phyloP scores from a whole-genome alignment of 371 early-diverging fungal genomes.

The Amoeboaphelidium protococcarum region DNA sequence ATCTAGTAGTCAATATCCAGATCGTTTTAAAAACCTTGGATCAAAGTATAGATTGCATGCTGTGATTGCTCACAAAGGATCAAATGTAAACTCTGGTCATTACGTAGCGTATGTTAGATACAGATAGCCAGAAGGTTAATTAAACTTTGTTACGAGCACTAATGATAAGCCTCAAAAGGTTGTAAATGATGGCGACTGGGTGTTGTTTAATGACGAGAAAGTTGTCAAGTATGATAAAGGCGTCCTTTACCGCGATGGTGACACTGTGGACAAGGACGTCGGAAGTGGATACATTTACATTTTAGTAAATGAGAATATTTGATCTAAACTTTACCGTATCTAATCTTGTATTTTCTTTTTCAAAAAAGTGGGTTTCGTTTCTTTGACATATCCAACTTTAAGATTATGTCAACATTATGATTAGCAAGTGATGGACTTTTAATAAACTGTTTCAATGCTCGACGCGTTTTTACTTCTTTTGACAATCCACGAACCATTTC shows the following conservation, averaged over 20 bases:
- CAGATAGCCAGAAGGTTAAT: background rate
- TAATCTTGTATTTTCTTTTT: background rate
- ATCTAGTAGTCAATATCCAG: no score
- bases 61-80: background rate
- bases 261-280: no score
- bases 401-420: no score
- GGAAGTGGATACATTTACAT: background rate
- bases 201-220: background rate
- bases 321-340: background rate
- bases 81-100: background rate
- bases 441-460: no score
- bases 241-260: background rate
- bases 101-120: background rate
- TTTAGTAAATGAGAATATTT: background rate
- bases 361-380: no score
- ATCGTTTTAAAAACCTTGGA: no score
- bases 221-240: background rate
- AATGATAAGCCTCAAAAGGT: background rate
- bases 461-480: no score
- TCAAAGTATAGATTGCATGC: background rate
- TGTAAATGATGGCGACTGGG: background rate
- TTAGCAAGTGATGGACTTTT: no score
- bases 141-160: background rate
- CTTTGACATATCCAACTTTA: no score
- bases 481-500: no score